Base-by-base conservation (phyloP, 2,329 filamentous ascomycete species). In the Bisporella sp. region DNA sequence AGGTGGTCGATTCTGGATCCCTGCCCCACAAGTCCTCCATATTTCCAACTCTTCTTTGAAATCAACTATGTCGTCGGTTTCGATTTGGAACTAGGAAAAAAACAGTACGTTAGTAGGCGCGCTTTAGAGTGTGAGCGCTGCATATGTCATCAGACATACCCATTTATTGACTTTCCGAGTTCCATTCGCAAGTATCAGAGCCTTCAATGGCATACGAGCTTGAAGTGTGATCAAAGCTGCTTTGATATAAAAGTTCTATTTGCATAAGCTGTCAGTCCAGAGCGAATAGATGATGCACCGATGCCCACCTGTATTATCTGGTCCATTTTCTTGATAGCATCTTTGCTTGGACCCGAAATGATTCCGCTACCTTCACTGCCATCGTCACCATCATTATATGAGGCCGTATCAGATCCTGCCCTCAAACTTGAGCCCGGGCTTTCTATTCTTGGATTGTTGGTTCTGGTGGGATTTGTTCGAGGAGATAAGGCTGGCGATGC, bases 1-100 rank as follows among this genome's bases (percentile, higher is more conserved):
- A 37, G 87, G 85, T 35, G 93, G 93, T 52, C 79, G 82, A 61
- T 86, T 85, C 46, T 88, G 82, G 56, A 86, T 78, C 53, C 86
- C 81, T 37, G 35, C 35, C 66, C 92, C 87, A 64, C 87, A 87
- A 43, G 74, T 79, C 68, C 85, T 92, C 91, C 91, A 99, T 51
- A 81, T 76, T 60, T 79, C 78, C 55, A 97, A 78, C 57, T 93
- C 87, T 57, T 95, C 85, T 62, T 79, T 77, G 64, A 96, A 90
- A 54, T 87, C 83, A 64, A 96, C 89, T 56, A 92, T 92, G 61
- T 99, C 93, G 61, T 95, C 87, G 42, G 96, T 85, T 59, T 96
- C 87, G 59, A 96, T 83, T 73, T 96, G 95, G 71, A 96, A 99
- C 93, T 97, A 21, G 21, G 21, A 21, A 21, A 21, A 21, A 21